Base-by-base conservation (phyloP, 164 flowering plant species). In the Protea cynaroides region DNA sequence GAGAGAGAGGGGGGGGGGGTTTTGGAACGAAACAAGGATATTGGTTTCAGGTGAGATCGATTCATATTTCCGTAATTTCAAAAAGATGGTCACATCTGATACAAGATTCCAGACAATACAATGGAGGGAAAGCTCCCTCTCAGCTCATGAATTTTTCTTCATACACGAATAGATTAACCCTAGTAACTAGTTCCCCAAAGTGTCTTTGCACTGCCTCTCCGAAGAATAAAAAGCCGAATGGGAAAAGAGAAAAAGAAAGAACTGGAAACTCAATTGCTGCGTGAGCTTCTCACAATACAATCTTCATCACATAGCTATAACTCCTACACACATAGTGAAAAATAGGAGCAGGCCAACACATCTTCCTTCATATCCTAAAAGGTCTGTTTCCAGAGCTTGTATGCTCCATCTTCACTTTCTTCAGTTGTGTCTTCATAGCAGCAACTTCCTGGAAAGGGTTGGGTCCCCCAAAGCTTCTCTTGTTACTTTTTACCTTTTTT, bases 361-460 rank as follows among this genome's bases (percentile, higher is more conserved):
- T 3, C 52, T 13, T 44, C 25, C 63, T 21, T 81, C 75, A 78
- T 84, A 82, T 83, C 90, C 96, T 85, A 75, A 80, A 79, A 46
- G 90, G 89, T 37, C 24, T 71, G 77, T 81, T 80, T 43, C 76
- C 86, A 43, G 80, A 69, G n/a, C 79, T 74, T 11, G 65, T 59
- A 18, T 43, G 69, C 25, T 77, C 79, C 76, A 70, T 61, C 72
- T 74, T 86, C 18, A 71, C 57, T 75, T 73, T 80, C 75, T 82
- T 85, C 11, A 40, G 21, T 8, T 80, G 74, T 12, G 63, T 57
- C 64, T 82, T 90, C 75, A 61, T 66, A 12, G 64, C 66, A 8
- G 92, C 86, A 53, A 86, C 18, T 72, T 81, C 83, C 74, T 92
- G 99, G 81, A 92, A 95, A 29, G 74, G 82, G 74, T 89, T 95